Base-by-base conservation (phyloP, 1,284 basidiomycete genomes). In the Pseudozyma sp. region DNA sequence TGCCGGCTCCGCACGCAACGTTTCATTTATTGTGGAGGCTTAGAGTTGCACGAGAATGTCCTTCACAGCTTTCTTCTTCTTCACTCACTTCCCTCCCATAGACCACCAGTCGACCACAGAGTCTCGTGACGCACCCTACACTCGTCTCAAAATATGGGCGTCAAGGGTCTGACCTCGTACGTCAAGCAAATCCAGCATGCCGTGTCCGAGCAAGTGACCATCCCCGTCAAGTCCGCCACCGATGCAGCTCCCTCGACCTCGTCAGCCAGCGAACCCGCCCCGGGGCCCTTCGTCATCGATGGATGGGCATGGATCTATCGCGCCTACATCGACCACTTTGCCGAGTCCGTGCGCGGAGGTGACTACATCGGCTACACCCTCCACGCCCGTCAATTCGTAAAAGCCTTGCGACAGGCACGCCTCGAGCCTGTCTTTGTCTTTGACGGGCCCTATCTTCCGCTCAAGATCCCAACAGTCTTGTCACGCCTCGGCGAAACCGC, bases 391-490 rank as follows among this genome's bases (percentile, higher is more conserved):
- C 59, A 53, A 35, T 53, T 73, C 40, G 46, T 62, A 51, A 50
- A 54, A 11, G 61, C 68, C 0, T 57, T 64, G 14, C 74, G 75
- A 8, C 29, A 60, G 16, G 72, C 63, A 24, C 51, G 60, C 11
- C 58, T 79, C 40, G 54, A 75, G 16, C 72, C 73, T 7, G 68
- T 78, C 68, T 81, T 81, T 58, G 54, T 81, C 51, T 80, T 79
- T 39, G 80, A 81, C 46, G 80, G 80, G 2, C 71, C 77, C 13
- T 65, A 65, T 9, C 73, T 76, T 4, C 71, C 67, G 6, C 57
- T 63, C 43, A 81, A 81, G 68, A 49, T 71, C 16, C 59, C 72
- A 0, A 79, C 63, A 31, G 67, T 77, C 9, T 34, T 75, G 14
- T 47, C 58, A 11, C 54, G 79, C 5, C 31, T 68, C 17, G 52